Evolutionary conservation across 129 eudicot species (phyloP), one percentile per base, ranked within the genome.

Genomic region (Pulicaria dysenterica): DNA sequence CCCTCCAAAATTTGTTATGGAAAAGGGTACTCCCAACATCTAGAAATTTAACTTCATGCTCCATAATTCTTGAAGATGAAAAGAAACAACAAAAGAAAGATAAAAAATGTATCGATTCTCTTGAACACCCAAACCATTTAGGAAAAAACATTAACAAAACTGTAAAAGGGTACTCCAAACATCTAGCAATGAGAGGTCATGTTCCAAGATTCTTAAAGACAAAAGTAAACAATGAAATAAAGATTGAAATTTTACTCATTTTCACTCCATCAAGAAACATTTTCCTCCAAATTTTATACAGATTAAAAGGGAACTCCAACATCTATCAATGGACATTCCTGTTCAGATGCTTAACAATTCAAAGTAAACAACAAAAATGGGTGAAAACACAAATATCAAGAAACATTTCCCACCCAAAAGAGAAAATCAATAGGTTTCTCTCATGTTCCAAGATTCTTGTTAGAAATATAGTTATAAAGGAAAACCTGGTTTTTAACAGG

Each of bases 401-500:
- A 42, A 64, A 42, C 69, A 64, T 64, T 15, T 44, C 40, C 41
- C 5, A 14, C 37, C 69, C 42, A 45, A 45, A 10, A 64, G 15
- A 4, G 5, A 14, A 9, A 24, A 24, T 24, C 50, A 64, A 64
- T 16, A 64, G 17, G 69, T 16, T 42, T 7, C 54, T 64, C n/a
- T 39, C 11, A 24, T 24, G 17, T 43, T 41, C 42, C 82, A 73
- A 76, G 45, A 70, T 64, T 72, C 71, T 57, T 56, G 65, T 5
- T 9, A 10, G 41, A 15, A 40, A 47, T 6, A 58, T 5, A 58
- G 38, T 24, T 24, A 51, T 6, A 51, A 9, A 16, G 45, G 49
- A 15, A 3, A 10, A 95, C 99, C 99, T 95, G 88, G 63, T 83
- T 83, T 65, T 73, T 81, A 83, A 86, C 91, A 53, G 99, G 97